These are phyloP conservation scores for Cercophora scortea DNA, from an alignment of 495 filamentous ascomycete genomes.

Conservation along the genomic window DNA sequence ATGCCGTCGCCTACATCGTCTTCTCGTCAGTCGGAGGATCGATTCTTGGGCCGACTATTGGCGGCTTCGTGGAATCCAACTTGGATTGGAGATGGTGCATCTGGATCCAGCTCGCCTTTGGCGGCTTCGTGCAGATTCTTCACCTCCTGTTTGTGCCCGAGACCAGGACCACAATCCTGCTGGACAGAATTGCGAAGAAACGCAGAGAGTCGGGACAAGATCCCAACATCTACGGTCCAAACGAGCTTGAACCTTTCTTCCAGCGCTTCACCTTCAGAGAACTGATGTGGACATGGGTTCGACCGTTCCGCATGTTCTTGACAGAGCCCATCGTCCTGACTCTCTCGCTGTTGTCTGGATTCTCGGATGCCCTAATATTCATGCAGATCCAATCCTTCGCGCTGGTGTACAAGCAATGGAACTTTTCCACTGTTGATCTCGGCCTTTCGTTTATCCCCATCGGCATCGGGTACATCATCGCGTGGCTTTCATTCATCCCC, in stretches of 20 bases:
- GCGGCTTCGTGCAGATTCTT: slow-evolving; percentile 53
- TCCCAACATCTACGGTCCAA: slow-evolving; percentile 53
- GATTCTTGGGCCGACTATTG: slow-evolving; percentile 69
- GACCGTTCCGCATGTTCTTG: slow-evolving; percentile 72
- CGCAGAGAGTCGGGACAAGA: slow-evolving; percentile 48
- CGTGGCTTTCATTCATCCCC: slow-evolving; percentile 56
- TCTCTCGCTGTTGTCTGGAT: slow-evolving; percentile 65
- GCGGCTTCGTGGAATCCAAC: slow-evolving; percentile 63
- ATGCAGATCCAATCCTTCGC: slow-evolving; percentile 64
- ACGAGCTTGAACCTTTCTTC: slow-evolving; percentile 47
- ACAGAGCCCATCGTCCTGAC: slow-evolving; percentile 68
- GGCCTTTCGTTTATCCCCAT: slow-evolving; percentile 60
- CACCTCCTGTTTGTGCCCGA: slow-evolving; percentile 64
- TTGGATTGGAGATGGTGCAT: slow-evolving; percentile 70
- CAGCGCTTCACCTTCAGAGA: slow-evolving; percentile 46
- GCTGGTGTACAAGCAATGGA: slow-evolving; percentile 59
- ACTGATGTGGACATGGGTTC: slow-evolving; percentile 53
- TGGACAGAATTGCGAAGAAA: slow-evolving; percentile 60
- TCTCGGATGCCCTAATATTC: slow-evolving; percentile 76
- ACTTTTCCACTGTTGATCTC: slow-evolving; percentile 44
- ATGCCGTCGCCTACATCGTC: slow-evolving; percentile 66
- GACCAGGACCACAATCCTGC: slow-evolving; percentile 57
- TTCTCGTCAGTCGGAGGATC: slow-evolving; percentile 71
- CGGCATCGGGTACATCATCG: slow-evolving; percentile 56
- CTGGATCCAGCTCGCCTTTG: slow-evolving; percentile 75